phyloP scores from a whole-genome alignment of 768 basidiomycete species.

The Panellus pusillus region DNA sequence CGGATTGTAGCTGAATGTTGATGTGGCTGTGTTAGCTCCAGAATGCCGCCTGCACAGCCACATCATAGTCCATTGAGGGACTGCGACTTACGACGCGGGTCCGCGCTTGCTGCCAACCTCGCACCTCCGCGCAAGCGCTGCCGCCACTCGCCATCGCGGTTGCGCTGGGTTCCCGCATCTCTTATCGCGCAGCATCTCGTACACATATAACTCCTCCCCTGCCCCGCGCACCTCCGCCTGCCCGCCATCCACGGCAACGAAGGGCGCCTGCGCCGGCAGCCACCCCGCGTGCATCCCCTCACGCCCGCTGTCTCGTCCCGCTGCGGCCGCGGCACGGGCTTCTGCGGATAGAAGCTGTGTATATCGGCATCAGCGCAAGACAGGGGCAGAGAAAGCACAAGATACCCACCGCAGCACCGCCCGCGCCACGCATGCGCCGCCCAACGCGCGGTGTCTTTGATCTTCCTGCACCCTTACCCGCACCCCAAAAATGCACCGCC shows the following conservation, averaged over 20 bases:
- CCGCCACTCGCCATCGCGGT: constrained; percentile 73
- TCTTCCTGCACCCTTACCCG: background rate
- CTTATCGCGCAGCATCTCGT: constrained; percentile 32
- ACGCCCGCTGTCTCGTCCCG: constrained; percentile 20
- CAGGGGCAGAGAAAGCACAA: constrained; percentile 22
- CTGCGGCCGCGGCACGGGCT: constrained; percentile 4
- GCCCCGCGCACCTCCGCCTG: too few species aligned
- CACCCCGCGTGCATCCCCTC: constrained; percentile 9
- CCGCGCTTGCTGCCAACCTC: background rate
- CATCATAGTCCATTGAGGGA: too few species aligned
- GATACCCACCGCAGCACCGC: constrained; percentile 10
- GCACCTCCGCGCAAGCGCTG: constrained; percentile 51
- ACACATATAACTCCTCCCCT: too few species aligned
- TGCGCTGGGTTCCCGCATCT: constrained; percentile 67
- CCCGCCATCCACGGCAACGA: too few species aligned
- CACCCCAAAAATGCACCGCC: background rate
- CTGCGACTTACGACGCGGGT: too few species aligned
- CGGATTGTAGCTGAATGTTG: too few species aligned
- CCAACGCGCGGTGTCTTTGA: background rate
- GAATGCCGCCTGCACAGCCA: too few species aligned
- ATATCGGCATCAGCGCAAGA: too few species aligned
- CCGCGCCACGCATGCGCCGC: constrained; percentile 1
- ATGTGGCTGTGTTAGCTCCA: too few species aligned
- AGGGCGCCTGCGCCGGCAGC: background rate
- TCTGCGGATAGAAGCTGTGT: too few species aligned